Base-by-base conservation (phyloP, 768 basidiomycete genomes). In the Pisolithus albus region DNA sequence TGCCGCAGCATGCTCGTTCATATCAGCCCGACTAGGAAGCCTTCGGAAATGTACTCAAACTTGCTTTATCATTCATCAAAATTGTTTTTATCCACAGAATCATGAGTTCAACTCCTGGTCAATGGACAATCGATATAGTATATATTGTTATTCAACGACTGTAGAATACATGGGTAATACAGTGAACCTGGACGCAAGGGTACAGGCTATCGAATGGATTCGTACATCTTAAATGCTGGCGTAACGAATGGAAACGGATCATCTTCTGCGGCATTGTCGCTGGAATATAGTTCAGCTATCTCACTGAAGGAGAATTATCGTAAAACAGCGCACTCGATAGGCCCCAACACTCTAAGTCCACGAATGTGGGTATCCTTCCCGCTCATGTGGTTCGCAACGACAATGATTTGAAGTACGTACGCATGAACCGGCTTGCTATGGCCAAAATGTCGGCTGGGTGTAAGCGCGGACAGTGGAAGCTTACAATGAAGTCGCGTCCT, bases 291-390 rank as follows among this genome's bases (percentile, higher is more conserved):
- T 39, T 49, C 28, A 26, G 43, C 32, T 49, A 11, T 26, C n/a
- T n/a, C 7, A 7, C 21, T 5, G 18, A 45, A 24, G 4, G 23
- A 23, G 8, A 24, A 26, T 1, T 38, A 7, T n/a, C 13, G 34
- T 4, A 38, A 24, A 41, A 23, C 28, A 30, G 49, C 80, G 53
- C 64, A 94, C 94, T 86, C 87, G 7, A 82, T 67, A 3, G 92
- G 88, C 0, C 92, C 95, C 49, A 92, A 80, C n/a, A 97, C 78
- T 34, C 77, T 82, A 38, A 98, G 69, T 4, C 95, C 94, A 11
- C 96, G 82, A 16, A 99, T 89, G 70, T 99, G 96, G 8, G 96
- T 98, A 69, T 99, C 96, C 65, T 98, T 98, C 6, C 96, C 96
- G 60, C 94, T 97, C 85, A 96, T 87, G 64, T 98, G 93, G 64